A percentile compares a stretch with the other conserved stretches of the same genome.
These are phyloP conservation scores for Backusella macrospora DNA, from an alignment of 192 early-diverging fungal genomes.

Conservation along the genomic window DNA sequence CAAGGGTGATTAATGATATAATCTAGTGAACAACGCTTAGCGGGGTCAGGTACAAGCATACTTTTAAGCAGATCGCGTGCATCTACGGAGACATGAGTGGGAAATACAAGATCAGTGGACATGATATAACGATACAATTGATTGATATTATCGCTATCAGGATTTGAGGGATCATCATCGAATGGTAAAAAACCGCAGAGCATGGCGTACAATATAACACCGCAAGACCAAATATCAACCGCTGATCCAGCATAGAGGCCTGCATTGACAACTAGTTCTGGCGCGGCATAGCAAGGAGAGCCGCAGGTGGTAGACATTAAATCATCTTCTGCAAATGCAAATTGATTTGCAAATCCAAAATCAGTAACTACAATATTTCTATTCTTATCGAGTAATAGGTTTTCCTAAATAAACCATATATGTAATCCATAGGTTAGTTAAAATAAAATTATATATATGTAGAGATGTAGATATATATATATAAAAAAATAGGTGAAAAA, in stretches of 20 bases:
- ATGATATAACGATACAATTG: slow-evolving; percentile 69
- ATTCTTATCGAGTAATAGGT: slow-evolving; percentile 76
- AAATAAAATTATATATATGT: neutral
- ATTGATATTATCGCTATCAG: slow-evolving; percentile 70
- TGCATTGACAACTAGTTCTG: slow-evolving; percentile 86
- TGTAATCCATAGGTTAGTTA: slow-evolving; percentile 2
- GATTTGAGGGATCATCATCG: slow-evolving; percentile 76
- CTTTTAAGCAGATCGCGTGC: slow-evolving; percentile 68
- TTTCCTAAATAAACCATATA: slow-evolving; percentile 58
- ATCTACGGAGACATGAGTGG: slow-evolving; percentile 61
- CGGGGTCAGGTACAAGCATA: slow-evolving; percentile 81
- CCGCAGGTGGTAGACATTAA: slow-evolving; percentile 82
- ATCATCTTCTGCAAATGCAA: slow-evolving; percentile 56
- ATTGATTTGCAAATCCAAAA: slow-evolving; percentile 88
- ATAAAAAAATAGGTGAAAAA: slow-evolving; percentile 13
- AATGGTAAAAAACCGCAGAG: slow-evolving; percentile 73
- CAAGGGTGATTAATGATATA: slow-evolving; percentile 66
- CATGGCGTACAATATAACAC: slow-evolving; percentile 85
- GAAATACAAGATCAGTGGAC: slow-evolving; percentile 64
- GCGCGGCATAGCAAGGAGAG: slow-evolving; percentile 90
- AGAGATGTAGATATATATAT: neutral
- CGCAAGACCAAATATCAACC: slow-evolving; percentile 90
- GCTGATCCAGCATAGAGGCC: slow-evolving; percentile 80
- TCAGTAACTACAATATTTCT: slow-evolving; percentile 85
- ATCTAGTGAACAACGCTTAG: slow-evolving; percentile 55